Base-by-base conservation (phyloP, 805 yeast species). In the Hanseniaspora taiwanica region DNA sequence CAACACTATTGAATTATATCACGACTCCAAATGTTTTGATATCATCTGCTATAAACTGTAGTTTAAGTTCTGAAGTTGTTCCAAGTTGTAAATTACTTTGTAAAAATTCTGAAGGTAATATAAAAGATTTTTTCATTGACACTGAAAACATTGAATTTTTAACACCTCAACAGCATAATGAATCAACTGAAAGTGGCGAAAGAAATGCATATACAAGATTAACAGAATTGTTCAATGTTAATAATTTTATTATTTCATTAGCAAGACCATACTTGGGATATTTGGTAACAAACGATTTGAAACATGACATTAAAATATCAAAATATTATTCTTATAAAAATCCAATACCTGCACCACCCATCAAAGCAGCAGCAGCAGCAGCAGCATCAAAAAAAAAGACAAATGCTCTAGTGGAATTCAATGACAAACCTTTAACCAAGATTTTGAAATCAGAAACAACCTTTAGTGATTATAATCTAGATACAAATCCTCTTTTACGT, bases 261-360 rank as follows among this genome's bases (percentile, higher is more conserved):
- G 95, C 97, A 7, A 70, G 96, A 46, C 96, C 97, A 1, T 91
- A 89, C 52, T 64, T 89, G 49, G 95, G 96, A 0, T 96, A 97
- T 1, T 64, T 89, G 42, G 71, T 91, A 34, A 76, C 82, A 27
- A 80, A 82, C 47, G 96, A 85, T 53, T 68, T 84, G 52, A 80
- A 79, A 52, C 91, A 85, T 54, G 72, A 71, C 45, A 72, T 68
- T 41, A 67, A 60, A 53, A 60, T 54, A 42, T 48, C 66, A 41
- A 49, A 53, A 49, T 59, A 59, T 39, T 59, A 56, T 33, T 65
- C 51, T 27, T 64, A 48, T 50, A 61, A 53, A 45, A 67, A 52
- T 40, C 67, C 58, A 51, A 50, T 27, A 43, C 42, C 16, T 47
- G 49, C 24, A 45, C 50, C 16, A 43, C 50, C 21, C 43, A 46